A percentile compares a stretch with the other conserved stretches of the same genome.
phyloP scores from a whole-genome alignment of 2,329 filamentous ascomycete species.

The Macrophomina tecta region DNA sequence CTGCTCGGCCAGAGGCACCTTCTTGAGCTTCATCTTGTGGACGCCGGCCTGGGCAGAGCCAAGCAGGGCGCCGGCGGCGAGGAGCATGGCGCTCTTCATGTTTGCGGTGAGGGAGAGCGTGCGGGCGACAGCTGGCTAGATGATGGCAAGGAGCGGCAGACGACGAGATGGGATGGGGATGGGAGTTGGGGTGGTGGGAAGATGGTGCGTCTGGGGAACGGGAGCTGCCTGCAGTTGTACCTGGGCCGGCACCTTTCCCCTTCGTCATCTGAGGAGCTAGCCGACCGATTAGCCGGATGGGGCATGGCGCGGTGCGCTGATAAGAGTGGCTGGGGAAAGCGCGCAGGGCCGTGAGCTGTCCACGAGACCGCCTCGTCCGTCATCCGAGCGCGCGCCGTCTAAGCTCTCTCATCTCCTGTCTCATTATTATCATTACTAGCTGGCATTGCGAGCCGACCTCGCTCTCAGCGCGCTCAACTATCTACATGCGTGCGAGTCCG shows the following conservation, averaged over 20 bases:
- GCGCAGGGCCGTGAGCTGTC: conserved; percentile 16
- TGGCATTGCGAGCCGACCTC: neutral
- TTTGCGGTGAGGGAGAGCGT: conserved; percentile 8
- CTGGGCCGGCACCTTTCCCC: conserved; percentile 13
- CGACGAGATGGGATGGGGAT: neutral
- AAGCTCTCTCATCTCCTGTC: neutral
- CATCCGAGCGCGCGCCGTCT: neutral
- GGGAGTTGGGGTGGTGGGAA: neutral
- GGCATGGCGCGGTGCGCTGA: neutral
- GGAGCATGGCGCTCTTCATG: conserved; percentile 87
- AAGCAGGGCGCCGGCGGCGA: conserved; percentile 79
- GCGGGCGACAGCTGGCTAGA: neutral
- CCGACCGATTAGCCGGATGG: conserved; percentile 14
- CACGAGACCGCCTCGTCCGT: conserved; percentile 23
- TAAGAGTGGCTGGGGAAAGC: conserved; percentile 25
- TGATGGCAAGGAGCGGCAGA: neutral
- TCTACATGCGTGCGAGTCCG: neutral
- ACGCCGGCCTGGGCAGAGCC: conserved; percentile 83
- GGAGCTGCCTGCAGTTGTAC: conserved; percentile 25
- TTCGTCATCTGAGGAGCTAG: conserved; percentile 27
- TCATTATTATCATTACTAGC: neutral
- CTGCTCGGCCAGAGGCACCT: conserved; percentile 90
- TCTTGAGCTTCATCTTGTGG: conserved; percentile 98
- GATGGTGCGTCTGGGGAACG: conserved; percentile 12
- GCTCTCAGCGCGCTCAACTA: neutral